phyloP scores from a whole-genome alignment of 305 asterid genomes.

The Fraxinus platypoda region DNA sequence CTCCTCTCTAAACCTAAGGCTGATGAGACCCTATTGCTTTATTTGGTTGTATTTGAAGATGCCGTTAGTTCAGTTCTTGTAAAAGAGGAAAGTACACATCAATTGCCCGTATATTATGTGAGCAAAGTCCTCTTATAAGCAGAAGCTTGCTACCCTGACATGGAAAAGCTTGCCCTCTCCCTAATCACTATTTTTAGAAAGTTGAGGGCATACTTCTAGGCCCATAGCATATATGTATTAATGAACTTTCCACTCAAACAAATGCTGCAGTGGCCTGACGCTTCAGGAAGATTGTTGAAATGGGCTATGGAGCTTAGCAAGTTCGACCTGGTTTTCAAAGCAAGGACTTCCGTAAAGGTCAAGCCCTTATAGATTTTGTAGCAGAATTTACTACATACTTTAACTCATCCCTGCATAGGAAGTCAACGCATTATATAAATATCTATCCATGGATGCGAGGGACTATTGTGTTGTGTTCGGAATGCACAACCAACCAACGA shows the following conservation, averaged over 20 bases:
- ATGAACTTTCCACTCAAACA: neutral
- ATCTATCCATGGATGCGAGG: no score
- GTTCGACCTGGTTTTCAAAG: neutral
- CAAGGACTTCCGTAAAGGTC: neutral
- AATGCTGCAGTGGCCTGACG: no score
- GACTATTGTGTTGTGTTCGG: no score
- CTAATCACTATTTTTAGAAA: no score
- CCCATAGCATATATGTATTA: neutral
- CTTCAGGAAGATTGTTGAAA: no score
- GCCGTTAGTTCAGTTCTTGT: neutral
- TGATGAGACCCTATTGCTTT: neutral
- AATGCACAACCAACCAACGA: no score
- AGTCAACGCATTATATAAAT: no score
- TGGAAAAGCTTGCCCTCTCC: neutral
- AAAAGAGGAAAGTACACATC: neutral
- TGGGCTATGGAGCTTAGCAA: neutral
- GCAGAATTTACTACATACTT: neutral
- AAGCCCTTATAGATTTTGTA: no score
- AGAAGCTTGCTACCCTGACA: neutral
- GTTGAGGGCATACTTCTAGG: neutral
- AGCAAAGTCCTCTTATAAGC: neutral
- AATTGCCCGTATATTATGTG: neutral
- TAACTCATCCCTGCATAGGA: no score
- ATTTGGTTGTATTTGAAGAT: neutral
- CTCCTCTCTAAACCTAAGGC: neutral